Evolutionary conservation across 2,329 filamentous ascomycete species (phyloP).

Genomic region (Xylariaceae sp.): DNA sequence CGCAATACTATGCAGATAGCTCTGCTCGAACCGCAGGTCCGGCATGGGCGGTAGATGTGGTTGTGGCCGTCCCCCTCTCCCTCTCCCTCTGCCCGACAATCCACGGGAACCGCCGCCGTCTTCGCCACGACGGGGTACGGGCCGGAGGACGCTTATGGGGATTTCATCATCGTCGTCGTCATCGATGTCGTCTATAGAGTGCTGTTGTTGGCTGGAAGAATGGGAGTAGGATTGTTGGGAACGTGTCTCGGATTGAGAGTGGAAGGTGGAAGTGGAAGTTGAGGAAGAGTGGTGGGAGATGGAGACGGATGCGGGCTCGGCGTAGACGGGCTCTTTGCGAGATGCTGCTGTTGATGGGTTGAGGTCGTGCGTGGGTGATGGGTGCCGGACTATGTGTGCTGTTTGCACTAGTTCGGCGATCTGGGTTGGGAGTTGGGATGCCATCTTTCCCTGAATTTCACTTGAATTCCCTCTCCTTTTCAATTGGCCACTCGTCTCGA

Average conservation of each 20-base stretch:
- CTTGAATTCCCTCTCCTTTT: background rate
- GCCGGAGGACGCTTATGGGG: constrained; percentile 60
- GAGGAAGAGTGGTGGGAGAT: constrained; percentile 12
- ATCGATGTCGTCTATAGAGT: constrained; percentile 30
- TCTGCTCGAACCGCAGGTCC: constrained; percentile 95
- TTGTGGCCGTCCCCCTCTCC: constrained; percentile 34
- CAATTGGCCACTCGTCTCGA: too few species aligned
- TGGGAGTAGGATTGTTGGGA: background rate
- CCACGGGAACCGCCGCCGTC: too few species aligned
- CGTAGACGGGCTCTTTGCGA: constrained; percentile 56
- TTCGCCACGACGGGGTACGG: too few species aligned
- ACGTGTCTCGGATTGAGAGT: constrained; percentile 7
- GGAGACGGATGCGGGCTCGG: too few species aligned
- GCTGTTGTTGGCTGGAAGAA: constrained; percentile 4
- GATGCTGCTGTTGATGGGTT: constrained; percentile 76
- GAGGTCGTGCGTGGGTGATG: constrained; percentile 69
- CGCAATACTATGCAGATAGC: constrained; percentile 86
- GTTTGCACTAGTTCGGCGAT: constrained; percentile 78
- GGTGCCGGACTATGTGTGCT: constrained; percentile 69
- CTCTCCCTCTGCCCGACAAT: too few species aligned
- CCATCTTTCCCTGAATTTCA: constrained; percentile 2
- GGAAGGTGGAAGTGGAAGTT: constrained; percentile 13
- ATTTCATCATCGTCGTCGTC: constrained; percentile 62
- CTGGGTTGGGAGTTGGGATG: constrained; percentile 54
- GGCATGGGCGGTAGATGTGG: constrained; percentile 60